A percentile compares a stretch with the other conserved stretches of the same genome.
Evolutionary conservation across 202 grass and related monocot genomes (phyloP).

Genomic region (Schoenoplectus tabernaemontani): DNA sequence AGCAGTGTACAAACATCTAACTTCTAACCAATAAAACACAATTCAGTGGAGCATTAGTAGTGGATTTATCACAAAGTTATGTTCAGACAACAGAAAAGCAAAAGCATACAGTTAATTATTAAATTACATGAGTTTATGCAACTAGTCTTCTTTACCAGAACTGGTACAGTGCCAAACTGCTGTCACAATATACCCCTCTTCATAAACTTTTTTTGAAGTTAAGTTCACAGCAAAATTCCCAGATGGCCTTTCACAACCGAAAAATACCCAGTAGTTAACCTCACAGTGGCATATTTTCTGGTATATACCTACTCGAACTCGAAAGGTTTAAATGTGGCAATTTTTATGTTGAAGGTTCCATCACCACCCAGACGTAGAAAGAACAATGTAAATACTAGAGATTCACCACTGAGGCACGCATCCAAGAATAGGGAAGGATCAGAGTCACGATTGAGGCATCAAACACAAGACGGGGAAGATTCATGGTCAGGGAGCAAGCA

Average conservation of each 20-base stretch:
- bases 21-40: background rate
- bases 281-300: background rate
- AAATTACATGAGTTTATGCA: background rate
- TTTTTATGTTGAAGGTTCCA: conserved; percentile 37
- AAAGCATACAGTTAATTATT: background rate
- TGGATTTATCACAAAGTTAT: background rate
- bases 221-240: background rate
- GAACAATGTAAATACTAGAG: conserved; percentile 23
- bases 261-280: background rate
- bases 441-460: conserved; percentile 5
- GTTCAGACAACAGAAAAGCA: background rate
- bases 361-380: conserved; percentile 46
- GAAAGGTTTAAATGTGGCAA: background rate
- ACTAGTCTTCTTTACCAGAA: background rate
- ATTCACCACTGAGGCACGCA: conserved; percentile 39
- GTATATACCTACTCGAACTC: background rate
- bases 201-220: background rate
- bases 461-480: conserved; percentile 28
- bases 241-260: background rate
- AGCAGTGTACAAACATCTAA: background rate
- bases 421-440: conserved; percentile 14
- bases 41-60: background rate
- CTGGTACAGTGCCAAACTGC: background rate
- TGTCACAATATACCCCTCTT: background rate
- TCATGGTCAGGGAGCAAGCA: conserved; percentile 23